Base-by-base conservation (phyloP, 2,329 filamentous ascomycete genomes). In the Fusarium pseudocircinatum region DNA sequence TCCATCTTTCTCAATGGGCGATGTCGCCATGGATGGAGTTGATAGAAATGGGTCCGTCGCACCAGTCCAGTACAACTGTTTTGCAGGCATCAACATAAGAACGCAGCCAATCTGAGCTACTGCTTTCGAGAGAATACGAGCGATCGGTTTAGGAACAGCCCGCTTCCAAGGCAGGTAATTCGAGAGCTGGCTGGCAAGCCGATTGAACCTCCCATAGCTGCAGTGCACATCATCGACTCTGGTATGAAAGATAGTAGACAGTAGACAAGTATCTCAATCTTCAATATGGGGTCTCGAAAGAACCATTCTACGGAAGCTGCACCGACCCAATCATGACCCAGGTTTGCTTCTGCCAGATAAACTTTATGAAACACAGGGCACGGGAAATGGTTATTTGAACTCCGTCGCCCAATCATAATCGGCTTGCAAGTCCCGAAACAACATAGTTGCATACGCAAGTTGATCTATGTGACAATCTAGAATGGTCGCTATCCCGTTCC, bases 11-110 rank as follows among this genome's bases (percentile, higher is more conserved):
- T 63, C 26, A 34, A 66, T 64, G 69, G 34, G 30, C 58, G 49
- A 75, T 75, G 75, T 65, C 71, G 66, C 73, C 75, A 77, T 77
- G 49, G 18, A 77, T 77, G 49, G 30, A 26, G 57, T 69, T 30
- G 32, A 57, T 39, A 50, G 24, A 62, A 63, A 59, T 60, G 52
- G 69, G 58, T 60, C 68, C 58, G 36, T 63, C 59, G 59, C 61
- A 52, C 64, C 52, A 60, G 59, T 52, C 60, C 39, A 54, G 59
- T 54, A 58, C 44, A 54, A 44, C 61, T 67, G 71, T 63, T 57
- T 36, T 60, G 66, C 60, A 77, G 60, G 56, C 61, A 42, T 46
- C 58, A 69, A 53, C 60, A 42, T 60, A 59, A 69, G 57, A 52
- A 47, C 43, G 52, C 53, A 65, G 37, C 50, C 57, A 67, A 47